Conservation (phyloP, 352 stramenopile species). For the Phytopythium mirpurense region DNA sequence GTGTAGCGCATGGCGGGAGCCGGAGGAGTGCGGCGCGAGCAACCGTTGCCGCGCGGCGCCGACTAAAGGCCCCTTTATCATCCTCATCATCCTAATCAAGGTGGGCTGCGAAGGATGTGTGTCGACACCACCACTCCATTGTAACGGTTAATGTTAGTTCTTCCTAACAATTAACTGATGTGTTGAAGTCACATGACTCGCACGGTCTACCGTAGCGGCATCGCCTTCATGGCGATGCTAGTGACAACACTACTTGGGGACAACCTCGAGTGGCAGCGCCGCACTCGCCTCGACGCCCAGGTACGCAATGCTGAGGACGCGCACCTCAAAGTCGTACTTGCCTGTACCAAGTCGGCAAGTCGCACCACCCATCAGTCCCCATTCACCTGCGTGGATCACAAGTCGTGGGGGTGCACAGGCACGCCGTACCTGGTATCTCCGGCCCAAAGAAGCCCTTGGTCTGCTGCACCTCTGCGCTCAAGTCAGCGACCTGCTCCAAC, state of each 20-base stretch:
- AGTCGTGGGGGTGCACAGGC: too few species aligned
- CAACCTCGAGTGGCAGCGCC: slow-evolving; percentile 34
- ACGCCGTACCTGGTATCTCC: slow-evolving; percentile 36
- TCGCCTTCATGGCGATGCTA: too few species aligned
- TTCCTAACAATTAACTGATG: too few species aligned
- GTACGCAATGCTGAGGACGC: slow-evolving; percentile 60
- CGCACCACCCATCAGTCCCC: background rate
- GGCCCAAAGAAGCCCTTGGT: slow-evolving; percentile 65
- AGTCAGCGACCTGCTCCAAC: slow-evolving; percentile 37
- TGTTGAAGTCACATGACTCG: too few species aligned
- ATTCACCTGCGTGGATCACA: too few species aligned
- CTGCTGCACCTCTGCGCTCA: slow-evolving; percentile 40
- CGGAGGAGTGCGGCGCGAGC: background rate
- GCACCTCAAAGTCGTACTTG: slow-evolving; percentile 74
- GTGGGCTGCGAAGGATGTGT: too few species aligned
- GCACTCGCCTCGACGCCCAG: slow-evolving; percentile 46
- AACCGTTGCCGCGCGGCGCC: background rate
- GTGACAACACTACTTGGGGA: slow-evolving; percentile 13
- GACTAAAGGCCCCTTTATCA: background rate
- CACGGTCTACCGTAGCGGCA: too few species aligned
- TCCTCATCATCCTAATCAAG: too few species aligned
- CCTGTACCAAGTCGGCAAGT: slow-evolving; percentile 12
- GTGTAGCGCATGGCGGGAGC: background rate
- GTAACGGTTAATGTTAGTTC: background rate
- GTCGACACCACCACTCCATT: too few species aligned